These are phyloP conservation scores for Fraxinus paxiana DNA, from an alignment of 305 asterid genomes.

Conservation along the genomic window DNA sequence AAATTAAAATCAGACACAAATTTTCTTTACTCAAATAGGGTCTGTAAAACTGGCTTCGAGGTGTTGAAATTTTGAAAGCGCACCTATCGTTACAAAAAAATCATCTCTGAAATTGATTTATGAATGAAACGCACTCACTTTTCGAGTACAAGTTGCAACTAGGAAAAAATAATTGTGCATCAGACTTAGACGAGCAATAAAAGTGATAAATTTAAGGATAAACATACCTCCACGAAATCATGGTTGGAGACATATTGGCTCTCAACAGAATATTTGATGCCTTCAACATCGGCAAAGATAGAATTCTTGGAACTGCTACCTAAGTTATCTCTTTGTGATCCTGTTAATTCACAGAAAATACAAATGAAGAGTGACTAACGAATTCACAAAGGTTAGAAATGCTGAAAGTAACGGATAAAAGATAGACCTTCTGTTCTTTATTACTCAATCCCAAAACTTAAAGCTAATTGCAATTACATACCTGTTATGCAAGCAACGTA, in stretches of 20 bases:
- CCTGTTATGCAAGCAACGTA: conserved; percentile 69
- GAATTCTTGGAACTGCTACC: conserved; percentile 32
- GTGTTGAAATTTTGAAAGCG: not conserved
- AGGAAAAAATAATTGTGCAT: not conserved
- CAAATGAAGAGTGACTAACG: not conserved
- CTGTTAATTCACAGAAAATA: conserved; percentile 22
- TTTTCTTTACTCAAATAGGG: not conserved
- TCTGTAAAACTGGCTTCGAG: not conserved
- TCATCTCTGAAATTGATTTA: not conserved
- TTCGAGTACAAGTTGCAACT: not conserved
- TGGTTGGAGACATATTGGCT: conserved; percentile 69
- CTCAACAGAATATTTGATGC: conserved; percentile 55
- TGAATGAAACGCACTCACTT: not conserved
- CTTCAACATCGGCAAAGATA: conserved; percentile 58
- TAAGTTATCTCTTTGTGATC: conserved; percentile 29
- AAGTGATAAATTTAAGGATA: not conserved
- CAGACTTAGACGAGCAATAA: not conserved
- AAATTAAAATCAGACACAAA: not conserved
- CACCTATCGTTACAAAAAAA: not conserved
- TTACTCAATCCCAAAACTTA: not conserved
- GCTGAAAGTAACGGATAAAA: not conserved
- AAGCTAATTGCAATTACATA: conserved; percentile 19
- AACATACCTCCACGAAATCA: conserved; percentile 64
- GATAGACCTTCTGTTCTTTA: not conserved
- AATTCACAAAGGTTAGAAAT: not conserved